A percentile compares a stretch with the other conserved stretches of the same genome.
Conservation (phyloP, 2,329 filamentous ascomycete species). For the Trichoderma arundinaceum region DNA sequence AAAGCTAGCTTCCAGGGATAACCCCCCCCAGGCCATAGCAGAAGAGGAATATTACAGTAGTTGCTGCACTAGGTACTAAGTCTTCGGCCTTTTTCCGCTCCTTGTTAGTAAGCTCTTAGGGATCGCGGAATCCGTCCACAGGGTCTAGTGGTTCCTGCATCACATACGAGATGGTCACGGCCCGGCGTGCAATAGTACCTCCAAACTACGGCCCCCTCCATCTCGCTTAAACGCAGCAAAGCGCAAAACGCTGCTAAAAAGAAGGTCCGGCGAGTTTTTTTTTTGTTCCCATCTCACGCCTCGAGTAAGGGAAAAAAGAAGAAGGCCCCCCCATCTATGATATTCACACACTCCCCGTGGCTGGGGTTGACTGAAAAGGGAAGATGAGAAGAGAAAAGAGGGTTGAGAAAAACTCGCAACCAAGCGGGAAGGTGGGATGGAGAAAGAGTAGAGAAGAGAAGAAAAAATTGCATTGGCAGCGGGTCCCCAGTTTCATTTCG, state of each 20-base stretch:
- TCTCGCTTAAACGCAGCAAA: slow-evolving; percentile 17
- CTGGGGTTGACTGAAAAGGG: background rate
- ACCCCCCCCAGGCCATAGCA: background rate
- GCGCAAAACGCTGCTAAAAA: background rate
- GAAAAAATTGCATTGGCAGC: slow-evolving; percentile 2
- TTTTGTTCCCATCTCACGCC: slow-evolving; percentile 1
- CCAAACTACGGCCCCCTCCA: background rate
- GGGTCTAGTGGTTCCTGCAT: background rate
- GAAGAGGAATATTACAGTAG: background rate
- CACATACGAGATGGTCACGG: background rate
- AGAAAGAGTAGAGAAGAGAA: background rate
- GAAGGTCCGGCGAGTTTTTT: background rate
- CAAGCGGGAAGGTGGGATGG: background rate
- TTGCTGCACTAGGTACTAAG: background rate
- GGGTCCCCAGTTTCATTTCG: background rate
- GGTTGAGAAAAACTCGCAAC: background rate
- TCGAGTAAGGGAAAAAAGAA: background rate
- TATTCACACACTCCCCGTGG: no score
- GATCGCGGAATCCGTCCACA: background rate
- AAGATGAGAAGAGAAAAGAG: background rate
- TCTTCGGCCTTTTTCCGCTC: slow-evolving; percentile 1
- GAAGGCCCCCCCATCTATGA: background rate
- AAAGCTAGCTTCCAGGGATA: background rate
- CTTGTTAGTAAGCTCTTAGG: no score
- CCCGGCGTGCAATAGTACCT: background rate